phyloP scores from a whole-genome alignment of 73 alveolate genomes.

The Stentor coeruleus region DNA sequence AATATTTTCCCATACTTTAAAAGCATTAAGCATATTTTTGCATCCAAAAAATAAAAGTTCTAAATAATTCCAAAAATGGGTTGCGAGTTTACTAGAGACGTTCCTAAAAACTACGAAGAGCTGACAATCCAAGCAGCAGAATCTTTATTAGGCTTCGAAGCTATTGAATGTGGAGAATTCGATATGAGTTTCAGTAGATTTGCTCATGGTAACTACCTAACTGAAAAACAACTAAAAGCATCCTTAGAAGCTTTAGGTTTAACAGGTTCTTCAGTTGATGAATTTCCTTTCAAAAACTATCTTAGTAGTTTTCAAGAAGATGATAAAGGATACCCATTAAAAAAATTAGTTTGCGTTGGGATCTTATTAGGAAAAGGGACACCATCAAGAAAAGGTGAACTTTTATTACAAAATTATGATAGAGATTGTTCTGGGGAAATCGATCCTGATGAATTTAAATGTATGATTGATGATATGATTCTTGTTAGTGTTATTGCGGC shows the following conservation, averaged over 20 bases:
- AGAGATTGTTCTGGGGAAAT: slow-evolving; percentile 16
- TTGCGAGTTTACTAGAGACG: not conserved
- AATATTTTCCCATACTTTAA: too few species aligned
- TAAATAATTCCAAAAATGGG: not conserved
- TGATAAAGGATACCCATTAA: slow-evolving; percentile 1
- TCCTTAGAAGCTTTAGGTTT: not conserved
- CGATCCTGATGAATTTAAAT: not conserved
- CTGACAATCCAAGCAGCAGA: not conserved
- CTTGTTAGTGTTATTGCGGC: not conserved
- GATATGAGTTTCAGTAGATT: not conserved
- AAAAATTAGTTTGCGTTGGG: not conserved
- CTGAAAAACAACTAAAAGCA: not conserved
- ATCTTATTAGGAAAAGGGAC: slow-evolving; percentile 9
- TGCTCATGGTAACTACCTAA: not conserved
- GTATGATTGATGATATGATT: slow-evolving; percentile 13
- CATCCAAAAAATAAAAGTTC: too few species aligned
- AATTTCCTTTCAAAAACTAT: not conserved
- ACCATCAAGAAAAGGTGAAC: not conserved
- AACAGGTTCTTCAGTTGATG: not conserved
- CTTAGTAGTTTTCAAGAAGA: not conserved
- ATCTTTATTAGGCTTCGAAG: not conserved
- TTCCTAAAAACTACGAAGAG: not conserved
- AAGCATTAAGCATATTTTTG: too few species aligned
- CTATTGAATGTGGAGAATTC: not conserved
- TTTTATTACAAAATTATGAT: not conserved